Evolutionary conservation across 352 stramenopile genomes (phyloP), one percentile per base, ranked within the genome.

Genomic region (Globisporangium yorkense): DNA sequence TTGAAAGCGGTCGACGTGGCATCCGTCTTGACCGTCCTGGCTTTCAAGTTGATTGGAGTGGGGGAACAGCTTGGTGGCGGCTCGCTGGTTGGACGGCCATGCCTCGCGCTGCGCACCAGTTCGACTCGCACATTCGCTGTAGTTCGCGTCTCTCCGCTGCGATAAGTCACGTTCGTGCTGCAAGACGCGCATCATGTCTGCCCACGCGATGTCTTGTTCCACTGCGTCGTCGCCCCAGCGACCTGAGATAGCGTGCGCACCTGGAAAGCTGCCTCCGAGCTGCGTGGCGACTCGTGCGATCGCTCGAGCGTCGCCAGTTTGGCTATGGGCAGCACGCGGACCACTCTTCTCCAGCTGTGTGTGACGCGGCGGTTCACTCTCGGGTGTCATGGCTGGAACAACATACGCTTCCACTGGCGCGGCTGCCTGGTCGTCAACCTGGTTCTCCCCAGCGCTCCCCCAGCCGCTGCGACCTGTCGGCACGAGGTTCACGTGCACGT

Each of bases 211-310:
- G 56, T 92, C 80, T 20, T 86, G 63, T 51, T 90, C 80, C 6
- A 90, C 74, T 0, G 74, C 78, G n/a, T 92, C 82, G 51, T 89
- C 82, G 12, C 80, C 80, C 82, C 82, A 92, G 3, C 78, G 76
- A 1, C 80, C 78, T 5, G 70, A 74, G 49, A 21, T 71, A 6
- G 21, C 37, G 37, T 4, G 16, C 13, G 37, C 37, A 12, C 15
- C 6, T 5, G 18, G 35, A 44, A 27, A 61, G 16, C 20, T 8
- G 45, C 37, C 45, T 5, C 45, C 24, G 16, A 46, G 16, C 8
- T 9, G 10, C n/a, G 18, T 18, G 43, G 18, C 43, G 6, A 9
- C 43, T 24, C 5, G 12, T 24, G 1, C 16, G 20, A 31, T 31
- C 20, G 44, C 44, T 49, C 40, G 16, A 46, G 37, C 13, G 3